Evolutionary conservation across 176 grass and related monocot genomes (phyloP), one percentile per base, ranked within the genome.

Genomic region (Rhynchospora pubera): DNA sequence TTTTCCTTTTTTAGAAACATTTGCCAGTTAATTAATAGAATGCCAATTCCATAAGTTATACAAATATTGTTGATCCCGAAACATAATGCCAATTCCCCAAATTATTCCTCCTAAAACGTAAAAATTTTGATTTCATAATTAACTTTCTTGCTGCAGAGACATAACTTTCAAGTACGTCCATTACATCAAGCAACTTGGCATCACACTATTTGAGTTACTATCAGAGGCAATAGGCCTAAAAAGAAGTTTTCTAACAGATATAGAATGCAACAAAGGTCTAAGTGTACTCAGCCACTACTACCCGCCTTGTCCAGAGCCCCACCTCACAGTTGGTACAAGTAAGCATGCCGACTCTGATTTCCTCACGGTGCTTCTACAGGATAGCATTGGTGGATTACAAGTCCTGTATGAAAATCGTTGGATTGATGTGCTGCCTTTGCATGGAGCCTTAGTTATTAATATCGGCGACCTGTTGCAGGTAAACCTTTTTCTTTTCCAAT

Each of bases 401-500:
- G 79, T 79, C 57, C 15, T 80, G 7, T 5, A 87, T 11, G 65
- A 57, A 6, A 80, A 61, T 0, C 22, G 18, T 3, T 94, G 89
- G 92, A 75, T 56, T 13, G 85, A 91, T 66, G 87, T 94, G 42
- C 82, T 83, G 5, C 79, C 89, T 0, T 9, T 87, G 21, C 68
- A 76, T 0, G 89, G 89, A 55, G 87, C 89, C 15, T 52, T 94
- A 4, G 67, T 91, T 0, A 76, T 91, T 5, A 93, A 93, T 80
- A 56, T 93, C 12, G 87, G 84, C 16, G 89, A 93, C 28, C 44
- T 91, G 1, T 65, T 89, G 1, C 89, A 94, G 85, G 87, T 89
- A 76, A 43, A 24, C 64, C 5, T 30, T 59, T 65, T 9, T 65
- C 34, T 39, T 71, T 44, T 45, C 9, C 56, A 0, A 45, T 71